Evolutionary conservation across 208 protist species (phyloP).

Genomic region (Leishmania lainsoni): DNA sequence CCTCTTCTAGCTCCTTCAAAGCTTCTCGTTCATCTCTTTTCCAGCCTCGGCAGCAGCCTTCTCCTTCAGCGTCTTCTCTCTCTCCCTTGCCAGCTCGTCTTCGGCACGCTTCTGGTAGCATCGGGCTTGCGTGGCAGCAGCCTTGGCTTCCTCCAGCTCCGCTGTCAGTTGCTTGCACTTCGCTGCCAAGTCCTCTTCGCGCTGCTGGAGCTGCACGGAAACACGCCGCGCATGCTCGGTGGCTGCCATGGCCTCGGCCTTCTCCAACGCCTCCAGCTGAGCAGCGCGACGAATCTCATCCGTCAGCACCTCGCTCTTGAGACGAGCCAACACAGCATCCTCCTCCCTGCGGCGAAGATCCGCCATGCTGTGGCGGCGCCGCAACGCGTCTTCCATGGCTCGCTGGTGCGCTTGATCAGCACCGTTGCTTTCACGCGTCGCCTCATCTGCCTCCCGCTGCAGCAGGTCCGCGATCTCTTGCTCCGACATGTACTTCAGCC

Average conservation of each 20-base stretch:
- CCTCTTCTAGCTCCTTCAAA: conserved; percentile 33
- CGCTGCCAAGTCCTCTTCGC: conserved; percentile 33
- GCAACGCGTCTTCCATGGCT: conserved; percentile 42
- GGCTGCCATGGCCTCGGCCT: conserved; percentile 28
- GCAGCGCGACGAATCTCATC: conserved; percentile 23
- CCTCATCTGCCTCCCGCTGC: conserved; percentile 60
- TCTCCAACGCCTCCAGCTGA: conserved; percentile 30
- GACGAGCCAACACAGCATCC: conserved; percentile 28
- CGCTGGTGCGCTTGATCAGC: conserved; percentile 43
- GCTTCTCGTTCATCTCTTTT: conserved; percentile 13
- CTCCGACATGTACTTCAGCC: conserved; percentile 77
- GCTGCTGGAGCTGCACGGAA: conserved; percentile 25
- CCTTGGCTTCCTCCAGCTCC: conserved; percentile 39
- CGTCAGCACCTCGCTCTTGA: conserved; percentile 26
- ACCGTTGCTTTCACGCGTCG: conserved; percentile 37
- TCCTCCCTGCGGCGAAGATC: conserved; percentile 34
- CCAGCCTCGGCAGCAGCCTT: conserved; percentile 5
- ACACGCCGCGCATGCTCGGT: conserved; percentile 19
- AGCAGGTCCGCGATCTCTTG: conserved; percentile 72
- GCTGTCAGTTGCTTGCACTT: conserved; percentile 37
- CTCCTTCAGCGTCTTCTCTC: conserved; percentile 15
- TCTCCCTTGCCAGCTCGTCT: conserved; percentile 35
- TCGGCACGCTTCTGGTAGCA: conserved; percentile 29
- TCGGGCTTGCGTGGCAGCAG: conserved; percentile 35
- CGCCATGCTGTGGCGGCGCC: conserved; percentile 29